Percentiles rank a stretch among this genome's conserved stretches.
Conservation (phyloP, 2,329 filamentous ascomycete species). For the Xylariaceae sp. region DNA sequence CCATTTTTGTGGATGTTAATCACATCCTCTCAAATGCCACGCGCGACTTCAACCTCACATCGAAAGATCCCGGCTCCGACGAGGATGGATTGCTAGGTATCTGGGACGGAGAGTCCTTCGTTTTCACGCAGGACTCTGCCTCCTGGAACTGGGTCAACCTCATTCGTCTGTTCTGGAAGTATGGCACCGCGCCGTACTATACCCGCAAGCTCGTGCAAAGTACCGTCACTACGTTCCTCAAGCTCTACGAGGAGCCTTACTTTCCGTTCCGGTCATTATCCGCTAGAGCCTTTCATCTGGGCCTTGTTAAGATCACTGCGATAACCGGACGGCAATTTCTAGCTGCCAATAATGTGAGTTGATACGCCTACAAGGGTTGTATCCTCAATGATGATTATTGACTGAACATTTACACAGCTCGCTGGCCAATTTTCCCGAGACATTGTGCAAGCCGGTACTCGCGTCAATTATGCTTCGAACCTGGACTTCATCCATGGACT, state of each 20-base stretch:
- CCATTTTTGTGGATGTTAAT: slow-evolving; percentile 85
- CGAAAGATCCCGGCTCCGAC: slow-evolving; percentile 42
- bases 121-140: slow-evolving; percentile 58
- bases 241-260: slow-evolving; percentile 71
- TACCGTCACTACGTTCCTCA: slow-evolving; percentile 67
- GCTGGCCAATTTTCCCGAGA: slow-evolving; percentile 65
- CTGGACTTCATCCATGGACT: slow-evolving; percentile 80
- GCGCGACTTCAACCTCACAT: slow-evolving; percentile 62
- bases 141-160: slow-evolving; percentile 72
- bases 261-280: slow-evolving; percentile 82
- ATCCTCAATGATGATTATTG: not conserved
- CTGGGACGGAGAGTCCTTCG: slow-evolving; percentile 76
- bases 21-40: slow-evolving; percentile 73
- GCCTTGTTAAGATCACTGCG: slow-evolving; percentile 59
- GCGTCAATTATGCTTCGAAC: slow-evolving; percentile 94
- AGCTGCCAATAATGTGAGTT: slow-evolving; percentile 51
- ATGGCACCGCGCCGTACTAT: slow-evolving; percentile 71
- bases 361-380: not conserved
- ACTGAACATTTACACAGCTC: slow-evolving; percentile 42
- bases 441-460: slow-evolving; percentile 81
- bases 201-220: slow-evolving; percentile 67
- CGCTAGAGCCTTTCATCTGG: slow-evolving; percentile 60
- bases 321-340: slow-evolving; percentile 71
- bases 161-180: slow-evolving; percentile 76
- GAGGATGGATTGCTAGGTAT: slow-evolving; percentile 62